phyloP scores from a whole-genome alignment of 2,329 filamentous ascomycete species.

The Laburnicola sp. region DNA sequence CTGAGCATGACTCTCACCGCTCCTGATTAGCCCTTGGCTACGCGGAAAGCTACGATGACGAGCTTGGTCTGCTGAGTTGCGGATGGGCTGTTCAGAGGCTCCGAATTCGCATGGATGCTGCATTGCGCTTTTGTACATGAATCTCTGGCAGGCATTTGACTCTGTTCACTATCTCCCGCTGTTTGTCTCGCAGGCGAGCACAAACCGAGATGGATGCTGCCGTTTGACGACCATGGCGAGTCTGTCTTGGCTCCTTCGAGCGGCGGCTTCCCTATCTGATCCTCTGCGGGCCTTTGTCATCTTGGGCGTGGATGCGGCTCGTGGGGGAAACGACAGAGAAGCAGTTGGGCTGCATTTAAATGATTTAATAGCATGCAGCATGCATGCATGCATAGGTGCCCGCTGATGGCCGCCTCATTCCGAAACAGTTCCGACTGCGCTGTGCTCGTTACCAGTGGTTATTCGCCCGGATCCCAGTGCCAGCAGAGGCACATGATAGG shows the following conservation, averaged over 20 bases:
- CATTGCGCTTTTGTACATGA: neutral
- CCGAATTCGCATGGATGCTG: neutral
- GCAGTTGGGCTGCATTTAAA: too few relatives aligned
- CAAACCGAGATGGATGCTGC: neutral
- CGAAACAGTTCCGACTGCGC: too few relatives aligned
- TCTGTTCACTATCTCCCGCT: neutral
- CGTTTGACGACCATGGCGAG: neutral
- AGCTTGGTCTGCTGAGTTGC: constrained; percentile 22
- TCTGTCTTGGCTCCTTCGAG: neutral
- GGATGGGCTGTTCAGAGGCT: constrained; percentile 11
- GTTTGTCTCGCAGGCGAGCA: constrained; percentile 5
- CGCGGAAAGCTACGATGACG: constrained; percentile 21
- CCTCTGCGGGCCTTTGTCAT: neutral
- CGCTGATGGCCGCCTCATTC: too few relatives aligned
- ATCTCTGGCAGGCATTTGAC: neutral
- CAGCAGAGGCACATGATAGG: too few relatives aligned
- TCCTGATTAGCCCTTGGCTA: constrained; percentile 14
- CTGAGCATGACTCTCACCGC: constrained; percentile 22
- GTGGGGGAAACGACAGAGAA: neutral
- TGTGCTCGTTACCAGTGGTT: too few relatives aligned
- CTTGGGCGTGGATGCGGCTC: neutral
- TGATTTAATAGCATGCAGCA: too few relatives aligned
- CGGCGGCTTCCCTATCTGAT: neutral
- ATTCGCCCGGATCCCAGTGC: too few relatives aligned
- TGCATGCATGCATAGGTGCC: neutral